Conservation (phyloP, 306 rosid genomes). For the Cucumis hystrix region DNA sequence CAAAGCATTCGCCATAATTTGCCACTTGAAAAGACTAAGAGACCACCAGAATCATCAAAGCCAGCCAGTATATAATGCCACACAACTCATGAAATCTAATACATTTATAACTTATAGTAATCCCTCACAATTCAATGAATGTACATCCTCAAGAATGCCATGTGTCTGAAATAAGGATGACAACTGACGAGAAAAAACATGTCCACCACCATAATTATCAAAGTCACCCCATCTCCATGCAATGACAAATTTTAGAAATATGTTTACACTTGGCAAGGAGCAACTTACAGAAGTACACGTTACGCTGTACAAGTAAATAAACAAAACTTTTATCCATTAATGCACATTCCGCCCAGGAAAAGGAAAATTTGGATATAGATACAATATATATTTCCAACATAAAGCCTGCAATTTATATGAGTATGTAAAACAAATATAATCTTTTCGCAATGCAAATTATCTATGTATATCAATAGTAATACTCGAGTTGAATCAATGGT, state of each 20-base stretch:
- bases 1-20: not conserved
- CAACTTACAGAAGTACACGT: not conserved
- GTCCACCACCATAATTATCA: not conserved
- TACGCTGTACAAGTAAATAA: not conserved
- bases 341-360: not conserved
- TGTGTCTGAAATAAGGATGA: not conserved
- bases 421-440: not conserved
- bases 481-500: not conserved
- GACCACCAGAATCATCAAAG: not conserved
- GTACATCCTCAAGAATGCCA: not conserved
- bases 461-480: not conserved
- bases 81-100: not conserved
- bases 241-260: not conserved
- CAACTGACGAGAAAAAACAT: not conserved
- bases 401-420: not conserved
- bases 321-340: not conserved
- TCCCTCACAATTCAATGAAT: not conserved
- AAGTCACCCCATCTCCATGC: not conserved
- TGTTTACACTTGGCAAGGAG: not conserved
- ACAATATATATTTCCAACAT: not conserved
- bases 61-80: not conserved
- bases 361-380: not conserved
- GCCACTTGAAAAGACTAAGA: not conserved
- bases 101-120: not conserved
- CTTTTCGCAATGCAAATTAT: not conserved